A percentile compares a stretch with the other conserved stretches of the same genome.
phyloP scores from a whole-genome alignment of 345 rosid species.

The Rubroshorea leprosula region DNA sequence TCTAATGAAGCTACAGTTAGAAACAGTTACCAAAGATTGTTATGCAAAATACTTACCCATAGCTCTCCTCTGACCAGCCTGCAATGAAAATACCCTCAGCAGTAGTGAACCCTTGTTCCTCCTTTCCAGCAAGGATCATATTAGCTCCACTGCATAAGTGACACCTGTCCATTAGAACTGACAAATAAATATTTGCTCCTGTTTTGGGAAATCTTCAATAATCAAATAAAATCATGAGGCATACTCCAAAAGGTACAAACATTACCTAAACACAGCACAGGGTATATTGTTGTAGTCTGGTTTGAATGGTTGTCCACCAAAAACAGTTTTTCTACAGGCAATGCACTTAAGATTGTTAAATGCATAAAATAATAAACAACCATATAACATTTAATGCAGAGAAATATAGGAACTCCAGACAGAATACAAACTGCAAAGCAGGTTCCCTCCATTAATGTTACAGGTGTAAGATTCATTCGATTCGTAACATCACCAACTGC shows the following conservation, averaged over 20 bases:
- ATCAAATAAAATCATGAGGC: no score
- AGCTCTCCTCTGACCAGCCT: constrained; percentile 99
- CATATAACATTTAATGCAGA: neutral
- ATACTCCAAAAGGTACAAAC: no score
- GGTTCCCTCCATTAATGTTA: constrained; percentile 95
- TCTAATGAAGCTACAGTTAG: neutral
- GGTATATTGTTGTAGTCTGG: no score
- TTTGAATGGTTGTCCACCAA: no score
- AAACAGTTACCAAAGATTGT: neutral
- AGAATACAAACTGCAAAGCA: constrained; percentile 70
- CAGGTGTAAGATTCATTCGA: constrained; percentile 96
- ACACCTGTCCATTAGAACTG: no score
- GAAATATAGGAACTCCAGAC: constrained; percentile 11
- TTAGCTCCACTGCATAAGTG: constrained; percentile 85
- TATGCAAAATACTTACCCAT: constrained; percentile 54
- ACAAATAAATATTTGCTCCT: no score
- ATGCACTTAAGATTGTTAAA: no score
- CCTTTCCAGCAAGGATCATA: constrained; percentile 94
- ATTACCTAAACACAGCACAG: no score
- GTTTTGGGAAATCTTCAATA: no score
- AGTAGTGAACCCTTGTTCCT: constrained; percentile 76
- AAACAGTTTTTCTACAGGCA: no score
- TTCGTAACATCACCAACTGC: constrained; percentile 98
- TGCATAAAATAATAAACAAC: neutral
- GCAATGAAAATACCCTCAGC: constrained; percentile 93